Evolutionary conservation across 208 protist species (phyloP).

Genomic region (Angomonas ambiguus): DNA sequence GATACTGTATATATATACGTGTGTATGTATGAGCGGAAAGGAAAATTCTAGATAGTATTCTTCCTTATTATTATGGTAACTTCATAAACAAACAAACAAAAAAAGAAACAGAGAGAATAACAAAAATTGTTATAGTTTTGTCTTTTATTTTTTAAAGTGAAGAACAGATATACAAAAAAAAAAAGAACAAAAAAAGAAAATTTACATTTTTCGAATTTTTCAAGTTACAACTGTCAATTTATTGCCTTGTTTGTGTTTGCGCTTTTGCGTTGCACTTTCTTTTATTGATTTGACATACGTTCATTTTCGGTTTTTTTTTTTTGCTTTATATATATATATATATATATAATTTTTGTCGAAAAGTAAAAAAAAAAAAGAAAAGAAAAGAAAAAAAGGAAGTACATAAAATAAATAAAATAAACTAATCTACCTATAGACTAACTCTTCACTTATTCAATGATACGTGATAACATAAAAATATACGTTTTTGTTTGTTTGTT

Average conservation of each 20-base stretch:
- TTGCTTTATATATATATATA: background rate
- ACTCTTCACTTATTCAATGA: slow-evolving; percentile 1
- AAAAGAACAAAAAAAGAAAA: slow-evolving; percentile 17
- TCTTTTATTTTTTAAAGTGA: slow-evolving; percentile 6
- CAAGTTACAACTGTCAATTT: background rate
- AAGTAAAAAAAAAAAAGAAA: slow-evolving; percentile 15
- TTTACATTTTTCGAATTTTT: background rate
- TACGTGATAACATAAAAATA: background rate
- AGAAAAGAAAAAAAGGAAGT: slow-evolving; percentile 5
- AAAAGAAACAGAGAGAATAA: background rate
- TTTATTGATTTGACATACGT: background rate
- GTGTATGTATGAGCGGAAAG: background rate
- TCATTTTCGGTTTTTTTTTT: background rate
- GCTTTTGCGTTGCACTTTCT: background rate
- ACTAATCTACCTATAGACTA: background rate
- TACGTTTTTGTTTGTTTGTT: background rate
- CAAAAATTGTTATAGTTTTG: background rate
- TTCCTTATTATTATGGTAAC: slow-evolving; percentile 5
- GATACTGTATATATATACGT: background rate
- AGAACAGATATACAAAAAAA: slow-evolving; percentile 13
- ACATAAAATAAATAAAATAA: slow-evolving; percentile 7
- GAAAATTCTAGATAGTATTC: background rate
- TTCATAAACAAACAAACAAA: background rate
- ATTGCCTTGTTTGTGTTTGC: background rate
- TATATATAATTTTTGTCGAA: slow-evolving; percentile 6